Conservation (phyloP, 2,329 filamentous ascomycete species). For the Cladosporium sp. region DNA sequence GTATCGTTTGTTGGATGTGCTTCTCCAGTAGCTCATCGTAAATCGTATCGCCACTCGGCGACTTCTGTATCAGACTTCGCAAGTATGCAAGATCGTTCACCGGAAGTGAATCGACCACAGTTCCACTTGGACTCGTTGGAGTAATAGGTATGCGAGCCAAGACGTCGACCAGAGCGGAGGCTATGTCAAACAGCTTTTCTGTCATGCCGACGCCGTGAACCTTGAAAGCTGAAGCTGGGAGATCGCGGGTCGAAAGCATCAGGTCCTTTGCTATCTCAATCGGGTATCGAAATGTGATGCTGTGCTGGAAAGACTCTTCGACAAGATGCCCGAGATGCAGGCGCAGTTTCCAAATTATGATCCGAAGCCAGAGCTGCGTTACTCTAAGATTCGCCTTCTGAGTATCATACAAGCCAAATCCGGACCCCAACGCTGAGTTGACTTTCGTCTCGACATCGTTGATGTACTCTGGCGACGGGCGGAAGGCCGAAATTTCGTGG, state of each 20-base stretch:
- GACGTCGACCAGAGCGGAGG: constrained; percentile 11
- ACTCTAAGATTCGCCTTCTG: constrained; percentile 10
- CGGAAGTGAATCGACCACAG: background rate
- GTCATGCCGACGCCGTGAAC: constrained; percentile 39
- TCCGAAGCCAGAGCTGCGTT: constrained; percentile 6
- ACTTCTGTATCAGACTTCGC: constrained; percentile 3
- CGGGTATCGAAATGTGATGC: constrained; percentile 5
- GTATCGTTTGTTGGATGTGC: constrained; percentile 8
- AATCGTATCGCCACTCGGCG: constrained; percentile 2
- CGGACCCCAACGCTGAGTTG: background rate
- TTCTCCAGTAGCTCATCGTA: constrained; percentile 8
- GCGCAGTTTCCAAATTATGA: constrained; percentile 3
- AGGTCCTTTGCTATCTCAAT: constrained; percentile 8
- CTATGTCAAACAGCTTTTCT: constrained; percentile 40
- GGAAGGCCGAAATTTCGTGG: background rate
- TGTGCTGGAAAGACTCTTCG: constrained; percentile 8
- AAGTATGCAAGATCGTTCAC: constrained; percentile 5
- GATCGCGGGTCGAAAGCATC: constrained; percentile 8
- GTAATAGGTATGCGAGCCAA: background rate
- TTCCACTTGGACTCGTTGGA: background rate
- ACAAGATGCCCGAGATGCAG: constrained; percentile 4
- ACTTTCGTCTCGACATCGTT: constrained; percentile 3
- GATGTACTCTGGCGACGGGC: background rate
- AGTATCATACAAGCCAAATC: background rate
- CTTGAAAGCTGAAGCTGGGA: constrained; percentile 17